These are phyloP conservation scores for Curvularia hawaiiensis DNA, from an alignment of 2,329 filamentous ascomycete species.

Conservation along the genomic window DNA sequence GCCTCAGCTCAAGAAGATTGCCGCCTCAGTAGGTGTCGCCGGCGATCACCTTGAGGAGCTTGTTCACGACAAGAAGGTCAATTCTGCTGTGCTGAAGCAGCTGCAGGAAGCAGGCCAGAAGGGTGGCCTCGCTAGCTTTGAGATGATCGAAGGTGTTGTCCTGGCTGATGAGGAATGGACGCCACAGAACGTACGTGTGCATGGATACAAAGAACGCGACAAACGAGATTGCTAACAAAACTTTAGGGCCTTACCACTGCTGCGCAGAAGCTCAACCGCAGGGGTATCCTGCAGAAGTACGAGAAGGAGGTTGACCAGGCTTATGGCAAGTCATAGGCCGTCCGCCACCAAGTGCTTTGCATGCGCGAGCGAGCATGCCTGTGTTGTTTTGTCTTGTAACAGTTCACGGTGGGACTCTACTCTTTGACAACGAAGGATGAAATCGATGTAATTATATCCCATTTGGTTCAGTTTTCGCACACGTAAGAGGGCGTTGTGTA, in stretches of 20 bases:
- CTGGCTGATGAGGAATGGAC: conserved; percentile 88
- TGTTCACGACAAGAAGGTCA: conserved; percentile 69
- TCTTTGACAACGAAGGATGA: background rate
- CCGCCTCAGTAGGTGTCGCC: conserved; percentile 63
- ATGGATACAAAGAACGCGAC: background rate
- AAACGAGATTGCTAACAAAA: conserved; percentile 22
- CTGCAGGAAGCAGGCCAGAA: conserved; percentile 68
- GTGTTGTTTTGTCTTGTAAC: background rate
- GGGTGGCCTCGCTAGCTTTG: conserved; percentile 71
- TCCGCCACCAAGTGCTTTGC: background rate
- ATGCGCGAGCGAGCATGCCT: background rate
- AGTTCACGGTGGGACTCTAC: conserved; percentile 1
- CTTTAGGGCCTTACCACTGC: conserved; percentile 56
- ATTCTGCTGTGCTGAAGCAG: conserved; percentile 69
- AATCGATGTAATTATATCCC: conserved; percentile 12
- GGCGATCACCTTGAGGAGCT: conserved; percentile 71
- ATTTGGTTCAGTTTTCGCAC: background rate
- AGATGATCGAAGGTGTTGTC: conserved; percentile 77
- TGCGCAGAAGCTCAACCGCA: conserved; percentile 60
- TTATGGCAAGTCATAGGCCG: conserved; percentile 39
- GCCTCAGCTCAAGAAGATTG: conserved; percentile 61
- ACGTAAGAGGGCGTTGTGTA: background rate
- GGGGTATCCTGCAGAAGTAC: conserved; percentile 56
- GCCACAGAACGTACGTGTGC: conserved; percentile 73
- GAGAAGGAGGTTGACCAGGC: conserved; percentile 57